Base-by-base conservation (phyloP, 345 rosid genomes). In the Bruguiera parviflora region DNA sequence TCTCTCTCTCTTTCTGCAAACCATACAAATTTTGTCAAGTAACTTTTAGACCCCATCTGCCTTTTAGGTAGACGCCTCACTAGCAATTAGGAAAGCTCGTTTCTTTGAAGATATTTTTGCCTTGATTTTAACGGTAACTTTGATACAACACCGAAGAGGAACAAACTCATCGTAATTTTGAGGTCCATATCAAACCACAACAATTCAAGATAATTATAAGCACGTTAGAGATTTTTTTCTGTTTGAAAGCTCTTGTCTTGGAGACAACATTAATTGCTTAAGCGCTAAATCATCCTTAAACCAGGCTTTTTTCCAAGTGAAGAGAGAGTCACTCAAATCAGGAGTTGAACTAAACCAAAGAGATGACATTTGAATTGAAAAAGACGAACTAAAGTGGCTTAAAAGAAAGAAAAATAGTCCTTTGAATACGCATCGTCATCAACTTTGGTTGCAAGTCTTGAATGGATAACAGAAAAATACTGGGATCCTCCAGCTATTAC, bases 261-360 rank as follows among this genome's bases (percentile, higher is more conserved):
- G 76, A 78, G 72, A 20, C 29, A 67, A 78, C 57, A 71, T 39
- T 53, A 82, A 43, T 89, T 87, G 88, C 96, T 89, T 93, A 75
- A 85, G 85, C 96, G 87, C 86, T 73, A 90, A 90, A 87, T 58
- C 79, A 72, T 86, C 82, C 90, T 65, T 63, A 80, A 83, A 74
- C 79, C 73, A 73, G 66, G 85, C 77, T 27, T 61, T 58, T 39
- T 11, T 71, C 71, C 71, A 2, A 7, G 49, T 15, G 24, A 71
- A 73, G 87, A 83, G 89, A 82, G 82, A 81, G 85, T 72, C 85
- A 82, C 86, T 85, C 87, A 77, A 85, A 58, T 56, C 3, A 43
- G 49, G 55, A 55, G 20, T 71, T 82, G 81, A 82, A 76, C 19
- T 43, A 0, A 15, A 43, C 5, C 19, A 3, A 43, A 43, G 6